Base-by-base conservation (phyloP, 2,329 filamentous ascomycete genomes). In the Cytospora mali region DNA sequence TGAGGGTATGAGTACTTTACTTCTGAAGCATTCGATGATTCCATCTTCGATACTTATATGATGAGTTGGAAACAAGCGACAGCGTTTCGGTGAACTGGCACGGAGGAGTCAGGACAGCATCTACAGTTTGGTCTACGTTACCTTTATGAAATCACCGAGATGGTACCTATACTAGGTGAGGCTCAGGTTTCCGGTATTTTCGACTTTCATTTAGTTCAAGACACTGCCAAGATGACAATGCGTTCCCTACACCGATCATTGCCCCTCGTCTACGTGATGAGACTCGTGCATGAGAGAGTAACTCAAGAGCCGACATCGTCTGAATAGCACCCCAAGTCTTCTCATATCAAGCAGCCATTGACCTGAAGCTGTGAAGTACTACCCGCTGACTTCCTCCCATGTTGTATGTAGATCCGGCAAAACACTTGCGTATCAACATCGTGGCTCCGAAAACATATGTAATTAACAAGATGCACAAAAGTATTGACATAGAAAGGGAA, bases 261-360 rank as follows among this genome's bases (percentile, higher is more conserved):
- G 59, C 59, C 51, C 33, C 59, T 57, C 53, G 48, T 56, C 35
- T 55, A 61, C n/a, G 52, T 50, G 59, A 56, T 56, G 59, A 55
- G 52, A 31, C 29, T 42, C 14, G 35, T 39, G 52, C 59, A 51
- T 49, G 29, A 33, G 53, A 53, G 52, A 64, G 35, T 39, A 35
- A 52, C 27, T 39, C 23, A 42, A 55, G 59, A 64, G 62, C 59
- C 54, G 58, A 64, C 62, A 64, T 64, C 62, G 62, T 61, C 62
- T 64, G 62, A 64, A 35, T 54, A 57, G n/a, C 2, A 1, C 13
- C 42, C n/a, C n/a, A 46, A 27, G 6, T 7, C n/a, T 18, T 52
- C 29, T n/a, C 10, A 6, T 23, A 4, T 4, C 13, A 6, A n/a
- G 21, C 3, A 28, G 21, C 10, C 16, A 33, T 35, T 31, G 18